Conservation (phyloP, 441 rosid genomes). For the Aquilaria agallochum region DNA sequence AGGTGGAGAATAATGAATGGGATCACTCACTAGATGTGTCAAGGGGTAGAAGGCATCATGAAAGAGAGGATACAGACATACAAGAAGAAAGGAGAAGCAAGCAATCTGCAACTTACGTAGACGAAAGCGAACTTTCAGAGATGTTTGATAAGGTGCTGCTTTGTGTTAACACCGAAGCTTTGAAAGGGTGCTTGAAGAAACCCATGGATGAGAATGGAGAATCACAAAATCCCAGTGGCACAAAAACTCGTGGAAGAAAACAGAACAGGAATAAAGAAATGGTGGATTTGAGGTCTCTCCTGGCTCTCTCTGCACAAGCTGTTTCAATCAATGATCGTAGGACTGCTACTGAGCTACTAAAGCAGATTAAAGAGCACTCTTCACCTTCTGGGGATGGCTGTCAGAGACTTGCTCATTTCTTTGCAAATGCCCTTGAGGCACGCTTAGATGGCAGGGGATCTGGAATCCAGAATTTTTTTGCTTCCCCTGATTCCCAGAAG, state of each 20-base stretch:
- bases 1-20: slow-evolving; percentile 22
- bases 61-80: slow-evolving; percentile 33
- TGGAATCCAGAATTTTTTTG: slow-evolving; percentile 27
- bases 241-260: slow-evolving; percentile 26
- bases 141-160: slow-evolving; percentile 49
- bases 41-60: slow-evolving; percentile 51
- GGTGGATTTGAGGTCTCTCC: slow-evolving; percentile 61
- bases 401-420: slow-evolving; percentile 77
- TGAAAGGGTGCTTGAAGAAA: slow-evolving; percentile 11
- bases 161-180: slow-evolving; percentile 17
- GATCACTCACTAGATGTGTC: slow-evolving; percentile 13
- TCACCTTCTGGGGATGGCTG: slow-evolving; percentile 61
- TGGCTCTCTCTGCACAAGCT: slow-evolving; percentile 70
- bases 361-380: slow-evolving; percentile 63
- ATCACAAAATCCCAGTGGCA: slow-evolving; percentile 24
- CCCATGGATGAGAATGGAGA: slow-evolving; percentile 17
- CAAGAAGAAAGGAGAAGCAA: slow-evolving; percentile 60
- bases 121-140: slow-evolving; percentile 42
- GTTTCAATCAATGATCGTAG: slow-evolving; percentile 47
- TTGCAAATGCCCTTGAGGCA: slow-evolving; percentile 83
- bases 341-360: slow-evolving; percentile 53
- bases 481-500: slow-evolving; percentile 26
- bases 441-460: slow-evolving; percentile 55
- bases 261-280: slow-evolving; percentile 41
- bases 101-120: slow-evolving; percentile 41